Percentiles rank a stretch among this genome's conserved stretches.
Conservation (phyloP, 164 flowering plant genomes). For the Vitis vinifera region DNA sequence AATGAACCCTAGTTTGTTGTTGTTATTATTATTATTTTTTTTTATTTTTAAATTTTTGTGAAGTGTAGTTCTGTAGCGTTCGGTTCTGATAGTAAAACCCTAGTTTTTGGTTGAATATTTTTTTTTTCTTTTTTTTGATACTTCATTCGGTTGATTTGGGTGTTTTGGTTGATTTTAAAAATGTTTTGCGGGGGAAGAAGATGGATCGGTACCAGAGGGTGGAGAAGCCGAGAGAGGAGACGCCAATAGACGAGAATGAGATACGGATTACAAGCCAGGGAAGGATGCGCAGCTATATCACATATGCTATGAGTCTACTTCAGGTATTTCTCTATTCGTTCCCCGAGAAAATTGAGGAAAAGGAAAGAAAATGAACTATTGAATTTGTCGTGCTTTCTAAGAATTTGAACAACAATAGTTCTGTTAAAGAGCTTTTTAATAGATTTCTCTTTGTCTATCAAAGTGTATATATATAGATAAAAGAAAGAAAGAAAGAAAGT, state of each 20-base stretch:
- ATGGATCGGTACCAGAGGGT: slow-evolving; percentile 94
- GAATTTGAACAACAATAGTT: too few relatives aligned
- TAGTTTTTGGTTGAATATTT: background rate
- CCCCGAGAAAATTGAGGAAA: background rate
- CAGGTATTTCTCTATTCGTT: slow-evolving; percentile 34
- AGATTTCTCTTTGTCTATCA: too few relatives aligned
- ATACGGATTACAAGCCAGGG: slow-evolving; percentile 84
- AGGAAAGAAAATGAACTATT: too few relatives aligned
- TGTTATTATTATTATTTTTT: too few relatives aligned
- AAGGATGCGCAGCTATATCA: slow-evolving; percentile 80
- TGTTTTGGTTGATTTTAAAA: background rate
- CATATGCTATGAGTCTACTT: slow-evolving; percentile 75
- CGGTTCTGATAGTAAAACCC: background rate
- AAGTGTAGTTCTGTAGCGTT: too few relatives aligned
- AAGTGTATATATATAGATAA: too few relatives aligned
- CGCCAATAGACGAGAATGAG: slow-evolving; percentile 81
- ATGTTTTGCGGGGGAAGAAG: slow-evolving; percentile 13
- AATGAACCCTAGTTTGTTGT: too few relatives aligned
- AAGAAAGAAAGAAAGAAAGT: too few relatives aligned
- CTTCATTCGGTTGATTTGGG: background rate
- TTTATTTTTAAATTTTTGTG: too few relatives aligned
- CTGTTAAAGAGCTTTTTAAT: too few relatives aligned
- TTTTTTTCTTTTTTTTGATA: background rate
- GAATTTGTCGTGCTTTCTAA: too few relatives aligned
- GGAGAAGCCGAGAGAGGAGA: slow-evolving; percentile 75